A percentile compares a stretch with the other conserved stretches of the same genome.
phyloP scores from a whole-genome alignment of 2,329 filamentous ascomycete genomes.

The Dothiorella sarmentorum region DNA sequence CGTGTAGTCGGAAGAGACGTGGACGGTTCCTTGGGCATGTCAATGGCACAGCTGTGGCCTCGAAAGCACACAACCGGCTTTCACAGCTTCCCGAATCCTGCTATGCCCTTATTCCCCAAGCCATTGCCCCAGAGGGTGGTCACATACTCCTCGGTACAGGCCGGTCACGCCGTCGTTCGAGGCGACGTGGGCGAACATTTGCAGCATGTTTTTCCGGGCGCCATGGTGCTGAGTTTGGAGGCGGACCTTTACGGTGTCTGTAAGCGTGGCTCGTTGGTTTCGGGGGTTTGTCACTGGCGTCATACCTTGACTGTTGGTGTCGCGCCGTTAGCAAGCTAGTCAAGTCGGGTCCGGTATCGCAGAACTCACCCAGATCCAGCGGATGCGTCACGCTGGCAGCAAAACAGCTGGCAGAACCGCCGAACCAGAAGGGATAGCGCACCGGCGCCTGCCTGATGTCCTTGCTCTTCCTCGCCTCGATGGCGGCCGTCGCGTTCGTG shows the following conservation, averaged over 20 bases:
- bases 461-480: constrained; percentile 39
- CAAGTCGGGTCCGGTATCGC: background rate
- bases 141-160: constrained; percentile 73
- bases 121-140: background rate
- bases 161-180: constrained; percentile 72
- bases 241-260: constrained; percentile 59
- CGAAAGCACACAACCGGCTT: too few relatives aligned
- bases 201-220: constrained; percentile 70
- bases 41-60: background rate
- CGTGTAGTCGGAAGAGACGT: background rate
- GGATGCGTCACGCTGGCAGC: constrained; percentile 91
- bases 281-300: background rate
- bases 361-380: constrained; percentile 74
- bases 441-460: constrained; percentile 40
- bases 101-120: background rate
- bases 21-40: background rate
- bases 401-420: constrained; percentile 88
- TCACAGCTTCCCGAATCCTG: background rate
- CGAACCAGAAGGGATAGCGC: constrained; percentile 72
- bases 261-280: background rate
- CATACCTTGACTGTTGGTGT: constrained; percentile 43
- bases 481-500: constrained; percentile 39
- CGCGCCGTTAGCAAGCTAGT: constrained; percentile 28
- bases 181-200: constrained; percentile 80
- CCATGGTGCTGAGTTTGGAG: constrained; percentile 78